A percentile compares a stretch with the other conserved stretches of the same genome.
Evolutionary conservation across 805 yeast species (phyloP).

Genomic region (Candida arabinofermentans): DNA sequence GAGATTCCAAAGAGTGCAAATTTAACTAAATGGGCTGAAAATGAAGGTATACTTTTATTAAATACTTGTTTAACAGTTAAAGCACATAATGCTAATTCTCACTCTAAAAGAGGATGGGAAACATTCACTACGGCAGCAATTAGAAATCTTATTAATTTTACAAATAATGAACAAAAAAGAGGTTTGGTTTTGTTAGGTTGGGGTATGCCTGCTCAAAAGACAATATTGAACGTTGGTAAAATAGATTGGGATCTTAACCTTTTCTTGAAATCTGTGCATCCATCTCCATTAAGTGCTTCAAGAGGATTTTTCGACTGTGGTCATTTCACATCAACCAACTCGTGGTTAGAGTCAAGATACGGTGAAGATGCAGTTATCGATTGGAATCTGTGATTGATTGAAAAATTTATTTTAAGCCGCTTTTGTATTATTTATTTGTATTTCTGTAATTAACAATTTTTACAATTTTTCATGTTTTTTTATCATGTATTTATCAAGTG

Average conservation of each 20-base stretch:
- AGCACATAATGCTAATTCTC: conserved; percentile 92
- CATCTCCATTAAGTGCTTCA: conserved; percentile 90
- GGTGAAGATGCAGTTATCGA: conserved; percentile 25
- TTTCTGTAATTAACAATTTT: no score
- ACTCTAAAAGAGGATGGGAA: conserved; percentile 91
- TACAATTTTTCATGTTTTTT: no score
- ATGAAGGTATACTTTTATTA: conserved; percentile 79
- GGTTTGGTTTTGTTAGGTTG: conserved; percentile 72
- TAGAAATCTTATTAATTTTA: conserved; percentile 44
- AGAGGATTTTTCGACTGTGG: conserved; percentile 77
- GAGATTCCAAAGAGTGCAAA: conserved; percentile 59
- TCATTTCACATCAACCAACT: conserved; percentile 74
- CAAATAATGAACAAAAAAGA: conserved; percentile 33
- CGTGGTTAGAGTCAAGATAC: conserved; percentile 57
- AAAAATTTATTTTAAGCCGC: no score
- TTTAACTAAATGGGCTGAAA: conserved; percentile 71
- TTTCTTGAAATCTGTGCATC: conserved; percentile 79
- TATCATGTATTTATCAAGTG: no score
- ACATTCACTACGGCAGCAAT: conserved; percentile 74
- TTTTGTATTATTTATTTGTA: no score
- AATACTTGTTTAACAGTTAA: conserved; percentile 89
- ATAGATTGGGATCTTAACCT: conserved; percentile 35
- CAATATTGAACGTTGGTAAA: conserved; percentile 28
- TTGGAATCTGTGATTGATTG: conserved; percentile 28
- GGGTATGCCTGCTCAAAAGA: conserved; percentile 43